A percentile compares a stretch with the other conserved stretches of the same genome.
Conservation (phyloP, 2,329 filamentous ascomycete genomes). For the Nothophaeocryptopus gaeumannii region DNA sequence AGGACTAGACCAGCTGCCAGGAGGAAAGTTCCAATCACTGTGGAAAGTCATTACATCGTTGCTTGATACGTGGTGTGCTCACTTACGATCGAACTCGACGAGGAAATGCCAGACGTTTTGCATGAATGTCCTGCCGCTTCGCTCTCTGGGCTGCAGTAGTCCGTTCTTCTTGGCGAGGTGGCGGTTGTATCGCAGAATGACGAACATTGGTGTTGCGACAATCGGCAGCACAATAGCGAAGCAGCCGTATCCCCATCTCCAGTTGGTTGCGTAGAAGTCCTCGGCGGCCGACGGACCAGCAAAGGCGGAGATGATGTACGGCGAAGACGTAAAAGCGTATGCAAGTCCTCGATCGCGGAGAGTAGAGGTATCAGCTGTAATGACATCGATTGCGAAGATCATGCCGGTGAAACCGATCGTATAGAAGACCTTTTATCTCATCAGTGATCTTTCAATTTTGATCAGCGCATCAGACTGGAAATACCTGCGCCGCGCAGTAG, state of each 20-base stretch:
- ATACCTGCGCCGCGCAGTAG: slow-evolving; percentile 7
- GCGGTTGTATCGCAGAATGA: slow-evolving; percentile 58
- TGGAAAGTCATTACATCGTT: slow-evolving; percentile 34
- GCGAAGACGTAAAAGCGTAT: slow-evolving; percentile 60
- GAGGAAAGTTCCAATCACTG: slow-evolving; percentile 60
- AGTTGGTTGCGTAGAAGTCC: slow-evolving; percentile 42
- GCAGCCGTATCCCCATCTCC: slow-evolving; percentile 66
- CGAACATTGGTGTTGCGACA: slow-evolving; percentile 59
- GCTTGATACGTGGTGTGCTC: neutral
- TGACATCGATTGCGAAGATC: slow-evolving; percentile 60
- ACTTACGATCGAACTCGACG: slow-evolving; percentile 60
- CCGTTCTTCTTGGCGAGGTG: slow-evolving; percentile 58
- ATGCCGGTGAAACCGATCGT: slow-evolving; percentile 60
- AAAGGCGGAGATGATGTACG: slow-evolving; percentile 65
- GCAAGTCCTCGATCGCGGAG: slow-evolving; percentile 64
- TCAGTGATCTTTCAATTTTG: neutral
- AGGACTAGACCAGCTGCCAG: slow-evolving; percentile 59
- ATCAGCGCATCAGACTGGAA: neutral
- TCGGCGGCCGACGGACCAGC: slow-evolving; percentile 45
- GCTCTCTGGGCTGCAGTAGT: slow-evolving; percentile 42
- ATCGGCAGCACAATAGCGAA: slow-evolving; percentile 64
- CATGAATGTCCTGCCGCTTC: slow-evolving; percentile 45
- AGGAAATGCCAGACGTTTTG: slow-evolving; percentile 55
- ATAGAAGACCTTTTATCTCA: slow-evolving; percentile 60
- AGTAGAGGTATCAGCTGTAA: slow-evolving; percentile 67